Evolutionary conservation across 805 yeast genomes (phyloP), one percentile per base, ranked within the genome.

Genomic region (Ogataea ganodermae): DNA sequence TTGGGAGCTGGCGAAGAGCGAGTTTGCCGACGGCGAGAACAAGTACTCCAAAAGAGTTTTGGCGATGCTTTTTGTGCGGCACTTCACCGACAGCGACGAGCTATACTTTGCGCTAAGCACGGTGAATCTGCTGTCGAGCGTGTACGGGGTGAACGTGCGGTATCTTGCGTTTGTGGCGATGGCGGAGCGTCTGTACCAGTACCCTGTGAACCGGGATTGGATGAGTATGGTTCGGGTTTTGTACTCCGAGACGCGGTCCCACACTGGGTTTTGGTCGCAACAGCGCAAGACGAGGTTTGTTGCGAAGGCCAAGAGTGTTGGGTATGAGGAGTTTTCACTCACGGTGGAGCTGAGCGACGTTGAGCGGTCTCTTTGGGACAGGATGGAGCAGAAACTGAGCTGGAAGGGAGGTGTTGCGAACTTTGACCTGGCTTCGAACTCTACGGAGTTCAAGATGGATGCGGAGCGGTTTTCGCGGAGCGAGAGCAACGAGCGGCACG

Each of bases 181-280:
- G 38, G 48, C 43, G 5, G 42, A 44, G 13, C 18, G 26, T 8
- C 24, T 44, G 20, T 21, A 16, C 6, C 12, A 30, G 10, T 37
- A 44, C 17, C 48, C 48, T 1, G 48, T 38, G 20, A 44, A 20
- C 18, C 14, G 16, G 22, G 20, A 21, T 9, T 36, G 42, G 42
- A 6, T 22, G 14, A 28, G 21, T 14, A 13, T 44, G 6, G 31
- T 20, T 13, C 20, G 32, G 20, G 24, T 39, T 4, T 9, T 44
- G 6, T 38, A 44, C 26, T 10, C 12, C 17, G 39, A 31, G 39
- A 37, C 43, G 24, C 12, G 26, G 26, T 22, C 28, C 20, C 31
- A 38, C 27, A 31, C 33, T 9, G 48, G 48, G 20, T 37, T 37
- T 14, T 44, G 48, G 48, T 27, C 30, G 12, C 31, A 28, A 14